phyloP scores from a whole-genome alignment of 345 rosid species.

The Cardamine occulta region DNA sequence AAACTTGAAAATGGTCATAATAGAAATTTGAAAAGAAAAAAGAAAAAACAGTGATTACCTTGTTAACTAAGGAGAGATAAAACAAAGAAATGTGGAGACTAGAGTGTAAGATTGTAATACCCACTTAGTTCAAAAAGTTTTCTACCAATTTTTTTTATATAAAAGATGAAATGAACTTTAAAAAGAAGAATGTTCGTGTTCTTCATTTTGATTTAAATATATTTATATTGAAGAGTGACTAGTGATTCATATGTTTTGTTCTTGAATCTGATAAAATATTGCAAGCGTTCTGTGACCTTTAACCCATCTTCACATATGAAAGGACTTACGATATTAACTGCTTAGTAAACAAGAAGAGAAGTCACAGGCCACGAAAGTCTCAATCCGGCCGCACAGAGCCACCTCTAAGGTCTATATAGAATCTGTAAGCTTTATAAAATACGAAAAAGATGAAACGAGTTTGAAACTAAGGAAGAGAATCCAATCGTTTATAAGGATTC shows the following conservation, averaged over 20 bases:
- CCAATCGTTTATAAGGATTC: not conserved
- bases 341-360: too few species aligned
- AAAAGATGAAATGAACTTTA: too few species aligned
- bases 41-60: not conserved
- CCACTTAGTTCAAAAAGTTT: too few species aligned
- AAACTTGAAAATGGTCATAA: not conserved
- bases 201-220: too few species aligned
- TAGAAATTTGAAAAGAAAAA: too few species aligned
- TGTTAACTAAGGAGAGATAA: too few species aligned
- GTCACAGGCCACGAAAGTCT: too few species aligned
- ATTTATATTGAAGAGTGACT: not conserved
- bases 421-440: not conserved
- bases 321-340: too few species aligned
- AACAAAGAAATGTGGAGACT: too few species aligned
- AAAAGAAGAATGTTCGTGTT: not conserved
- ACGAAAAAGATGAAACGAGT: not conserved
- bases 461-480: constrained; percentile 13
- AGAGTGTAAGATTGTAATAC: not conserved
- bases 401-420: not conserved
- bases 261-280: not conserved
- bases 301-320: not conserved
- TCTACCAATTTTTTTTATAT: not conserved
- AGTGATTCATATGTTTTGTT: not conserved
- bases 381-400: too few species aligned
- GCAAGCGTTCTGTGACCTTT: not conserved